Evolutionary conservation across 345 rosid genomes (phyloP), one percentile per base, ranked within the genome.

Genomic region (Euphorbia tirucalli): DNA sequence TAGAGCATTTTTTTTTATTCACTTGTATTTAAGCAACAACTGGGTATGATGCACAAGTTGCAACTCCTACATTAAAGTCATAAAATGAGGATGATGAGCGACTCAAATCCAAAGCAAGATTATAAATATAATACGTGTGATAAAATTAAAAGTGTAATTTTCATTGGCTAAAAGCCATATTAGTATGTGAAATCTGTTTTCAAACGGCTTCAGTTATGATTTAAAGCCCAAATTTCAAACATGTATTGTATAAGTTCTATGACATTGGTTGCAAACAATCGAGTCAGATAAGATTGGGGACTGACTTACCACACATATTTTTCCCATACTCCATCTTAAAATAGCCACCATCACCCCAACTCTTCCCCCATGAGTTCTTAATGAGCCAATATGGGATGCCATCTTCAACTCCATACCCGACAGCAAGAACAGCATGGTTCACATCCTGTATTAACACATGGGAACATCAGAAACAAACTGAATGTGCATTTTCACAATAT

Each of bases 261-360:
- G 25, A 3, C 5, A 31, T 58, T 15, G 55, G 31, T 49, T 56
- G 61, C 14, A 28, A 30, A 52, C 1, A 37, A 61, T 18, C n/a
- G 61, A 66, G 25, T 27, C 24, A 62, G 31, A 41, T 25, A 43
- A 11, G 25, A 28, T 3, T 35, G 35, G 27, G n/a, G n/a, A n/a
- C n/a, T n/a, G 75, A 72, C 96, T 85, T 79, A 94, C 98, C 98
- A 72, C 98, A 89, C 97, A 92, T 94, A 88, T 92, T 94, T 78
- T 89, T 92, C 54, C 97, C 97, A 85, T 88, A 28, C 74, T 89
- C 96, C 96, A 92, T 92, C 88, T 92, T 95, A 84, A 95, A 95
- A 86, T 90, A 92, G 41, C 99, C 97, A 50, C 82, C 61, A 72
- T 84, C 87, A 0, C 98, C 97, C 97, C 97, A 94, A 22, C 57